phyloP scores from a whole-genome alignment of 257 asterid species.

The Solanum tacnaense region DNA sequence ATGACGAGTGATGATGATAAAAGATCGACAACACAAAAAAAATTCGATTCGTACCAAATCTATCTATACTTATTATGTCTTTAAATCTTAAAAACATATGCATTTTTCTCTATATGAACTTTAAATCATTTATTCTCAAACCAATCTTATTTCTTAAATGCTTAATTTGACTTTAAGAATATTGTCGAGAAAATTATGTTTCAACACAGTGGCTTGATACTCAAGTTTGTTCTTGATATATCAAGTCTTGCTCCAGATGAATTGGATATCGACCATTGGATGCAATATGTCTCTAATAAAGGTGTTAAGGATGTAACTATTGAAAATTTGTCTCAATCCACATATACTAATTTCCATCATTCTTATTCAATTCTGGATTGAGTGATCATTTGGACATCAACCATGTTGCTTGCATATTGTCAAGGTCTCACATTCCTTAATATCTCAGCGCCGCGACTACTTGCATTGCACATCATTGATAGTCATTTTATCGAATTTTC shows the following conservation, averaged over 20 bases:
- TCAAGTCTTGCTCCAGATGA: neutral
- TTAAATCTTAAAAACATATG: no score
- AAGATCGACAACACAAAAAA: no score
- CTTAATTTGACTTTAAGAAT: neutral
- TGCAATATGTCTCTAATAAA: neutral
- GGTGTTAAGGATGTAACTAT: neutral
- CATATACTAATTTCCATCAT: neutral
- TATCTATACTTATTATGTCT: no score
- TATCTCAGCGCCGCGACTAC: neutral
- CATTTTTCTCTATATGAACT: no score
- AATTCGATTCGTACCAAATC: no score
- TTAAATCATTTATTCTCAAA: no score
- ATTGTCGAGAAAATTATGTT: no score
- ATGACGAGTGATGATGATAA: no score
- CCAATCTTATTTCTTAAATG: neutral
- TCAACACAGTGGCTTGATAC: neutral
- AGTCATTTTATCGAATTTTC: neutral
- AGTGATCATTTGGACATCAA: neutral
- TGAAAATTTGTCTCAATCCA: neutral
- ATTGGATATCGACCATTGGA: neutral
- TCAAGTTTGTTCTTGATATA: neutral
- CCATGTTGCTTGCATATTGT: neutral
- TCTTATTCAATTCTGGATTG: neutral
- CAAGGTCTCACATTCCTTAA: neutral
- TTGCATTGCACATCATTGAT: neutral